Conservation (phyloP, 164 flowering plant species). For the Tetracentron sinense region DNA sequence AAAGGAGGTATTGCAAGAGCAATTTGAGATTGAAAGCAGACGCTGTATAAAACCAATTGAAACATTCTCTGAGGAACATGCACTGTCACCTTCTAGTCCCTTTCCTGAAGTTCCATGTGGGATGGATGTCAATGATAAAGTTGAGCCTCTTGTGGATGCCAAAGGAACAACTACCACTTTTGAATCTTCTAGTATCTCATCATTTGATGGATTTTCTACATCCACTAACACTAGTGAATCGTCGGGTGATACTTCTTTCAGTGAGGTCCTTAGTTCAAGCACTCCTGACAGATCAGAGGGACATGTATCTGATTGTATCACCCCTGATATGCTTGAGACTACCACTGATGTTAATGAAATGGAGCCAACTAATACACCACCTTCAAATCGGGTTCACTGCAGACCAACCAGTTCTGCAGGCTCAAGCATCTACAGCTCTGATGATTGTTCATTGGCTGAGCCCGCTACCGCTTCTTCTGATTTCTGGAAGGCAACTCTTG, state of each 20-base stretch:
- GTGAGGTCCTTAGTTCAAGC: constrained; percentile 26
- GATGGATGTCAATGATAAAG: constrained; percentile 24
- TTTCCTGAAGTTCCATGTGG: constrained; percentile 11
- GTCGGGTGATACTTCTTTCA: constrained; percentile 34
- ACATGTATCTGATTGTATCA: too few relatives aligned
- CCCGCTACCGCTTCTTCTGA: constrained; percentile 28
- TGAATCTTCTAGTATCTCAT: constrained; percentile 24
- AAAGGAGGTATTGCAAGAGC: constrained; percentile 16
- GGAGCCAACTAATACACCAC: constrained; percentile 21
- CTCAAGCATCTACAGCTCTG: constrained; percentile 13
- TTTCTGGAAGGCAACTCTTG: constrained; percentile 37
- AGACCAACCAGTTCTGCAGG: constrained; percentile 23
- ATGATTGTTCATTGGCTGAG: constrained; percentile 22
- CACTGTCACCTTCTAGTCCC: constrained; percentile 10
- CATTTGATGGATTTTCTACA: too few relatives aligned
- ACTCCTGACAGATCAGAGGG: constrained; percentile 22
- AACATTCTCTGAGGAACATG: too few relatives aligned
- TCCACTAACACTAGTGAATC: too few relatives aligned
- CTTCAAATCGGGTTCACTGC: constrained; percentile 21
- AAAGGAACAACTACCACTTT: constrained; percentile 18
- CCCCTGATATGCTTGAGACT: constrained; percentile 14
- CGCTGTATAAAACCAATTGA: too few relatives aligned
- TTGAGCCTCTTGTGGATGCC: constrained; percentile 19
- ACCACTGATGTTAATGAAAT: constrained; percentile 1
- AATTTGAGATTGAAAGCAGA: constrained; percentile 6